Percentiles rank a stretch among this genome's conserved stretches.
Conservation (phyloP, 768 basidiomycete species). For the Mycena pura region DNA sequence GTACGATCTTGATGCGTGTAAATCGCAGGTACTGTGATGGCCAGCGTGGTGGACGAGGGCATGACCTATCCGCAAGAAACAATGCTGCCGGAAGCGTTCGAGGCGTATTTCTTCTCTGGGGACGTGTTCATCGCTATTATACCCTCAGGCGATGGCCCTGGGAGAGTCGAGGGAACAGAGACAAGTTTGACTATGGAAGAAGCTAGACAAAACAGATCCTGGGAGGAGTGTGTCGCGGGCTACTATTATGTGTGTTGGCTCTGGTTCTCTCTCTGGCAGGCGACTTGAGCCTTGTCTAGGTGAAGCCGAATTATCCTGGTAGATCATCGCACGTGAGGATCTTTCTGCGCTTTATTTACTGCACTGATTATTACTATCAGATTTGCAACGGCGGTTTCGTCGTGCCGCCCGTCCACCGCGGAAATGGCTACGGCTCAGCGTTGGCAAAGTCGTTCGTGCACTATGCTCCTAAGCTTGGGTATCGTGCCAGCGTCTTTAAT, state of each 20-base stretch:
- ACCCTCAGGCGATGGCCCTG: constrained; percentile 21
- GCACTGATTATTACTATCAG: constrained; percentile 40
- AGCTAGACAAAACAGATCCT: constrained; percentile 57
- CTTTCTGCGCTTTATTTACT: background rate
- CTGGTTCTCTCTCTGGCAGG: constrained; percentile 33
- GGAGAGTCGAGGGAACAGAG: constrained; percentile 27
- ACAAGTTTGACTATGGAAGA: constrained; percentile 44
- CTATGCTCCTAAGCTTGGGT: constrained; percentile 82
- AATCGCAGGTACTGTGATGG: constrained; percentile 55
- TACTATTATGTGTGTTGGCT: constrained; percentile 89
- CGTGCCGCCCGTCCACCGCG: constrained; percentile 67
- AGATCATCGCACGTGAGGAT: constrained; percentile 81
- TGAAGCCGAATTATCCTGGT: constrained; percentile 91
- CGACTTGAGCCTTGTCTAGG: constrained; percentile 39
- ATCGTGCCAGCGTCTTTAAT: constrained; percentile 86
- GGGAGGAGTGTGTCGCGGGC: constrained; percentile 77
- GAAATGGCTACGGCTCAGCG: constrained; percentile 68
- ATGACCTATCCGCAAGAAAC: constrained; percentile 87
- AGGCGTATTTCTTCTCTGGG: constrained; percentile 77
- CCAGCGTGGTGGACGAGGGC: constrained; percentile 77
- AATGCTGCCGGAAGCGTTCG: constrained; percentile 61
- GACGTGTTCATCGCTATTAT: constrained; percentile 76
- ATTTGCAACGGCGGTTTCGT: constrained; percentile 93
- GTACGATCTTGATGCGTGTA: background rate
- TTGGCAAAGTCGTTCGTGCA: constrained; percentile 82